Percentiles rank a stretch among this genome's conserved stretches.
Evolutionary conservation across 75 land plant genomes (phyloP).

Genomic region (Pinus tabuliformis): DNA sequence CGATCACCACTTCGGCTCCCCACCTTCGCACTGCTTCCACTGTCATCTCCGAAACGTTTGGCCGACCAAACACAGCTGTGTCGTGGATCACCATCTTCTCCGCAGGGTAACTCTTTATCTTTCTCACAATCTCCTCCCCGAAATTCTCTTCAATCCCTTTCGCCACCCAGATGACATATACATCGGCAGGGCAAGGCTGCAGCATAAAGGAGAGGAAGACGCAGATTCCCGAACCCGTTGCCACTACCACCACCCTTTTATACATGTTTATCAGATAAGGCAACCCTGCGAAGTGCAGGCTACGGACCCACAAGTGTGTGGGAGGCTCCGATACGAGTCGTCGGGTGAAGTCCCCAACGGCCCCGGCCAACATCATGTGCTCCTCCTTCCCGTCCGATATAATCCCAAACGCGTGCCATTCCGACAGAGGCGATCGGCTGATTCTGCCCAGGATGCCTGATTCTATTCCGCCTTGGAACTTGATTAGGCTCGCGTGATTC

Average conservation of each 20-base stretch:
- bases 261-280: conserved; percentile 61
- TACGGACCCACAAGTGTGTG: conserved; percentile 47
- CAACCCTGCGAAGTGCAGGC: conserved; percentile 49
- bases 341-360: conserved; percentile 67
- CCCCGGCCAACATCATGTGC: conserved; percentile 66
- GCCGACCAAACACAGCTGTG: too few species aligned
- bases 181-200: conserved; percentile 44
- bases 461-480: conserved; percentile 37
- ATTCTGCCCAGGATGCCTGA: conserved; percentile 51
- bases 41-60: too few species aligned
- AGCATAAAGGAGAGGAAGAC: conserved; percentile 57
- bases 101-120: conserved; percentile 22
- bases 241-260: conserved; percentile 38
- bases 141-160: conserved; percentile 51
- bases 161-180: conserved; percentile 51
- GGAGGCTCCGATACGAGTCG: conserved; percentile 49
- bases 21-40: too few species aligned
- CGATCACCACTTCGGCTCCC: too few species aligned
- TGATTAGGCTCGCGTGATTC: conserved; percentile 47
- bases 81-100: too few species aligned
- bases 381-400: conserved; percentile 40
- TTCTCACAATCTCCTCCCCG: conserved; percentile 38
- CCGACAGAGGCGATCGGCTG: conserved; percentile 48
- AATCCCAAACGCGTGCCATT: conserved; percentile 68
- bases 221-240: conserved; percentile 60